Conservation (phyloP, 2,329 filamentous ascomycete species). For the Claviceps humidiphila region DNA sequence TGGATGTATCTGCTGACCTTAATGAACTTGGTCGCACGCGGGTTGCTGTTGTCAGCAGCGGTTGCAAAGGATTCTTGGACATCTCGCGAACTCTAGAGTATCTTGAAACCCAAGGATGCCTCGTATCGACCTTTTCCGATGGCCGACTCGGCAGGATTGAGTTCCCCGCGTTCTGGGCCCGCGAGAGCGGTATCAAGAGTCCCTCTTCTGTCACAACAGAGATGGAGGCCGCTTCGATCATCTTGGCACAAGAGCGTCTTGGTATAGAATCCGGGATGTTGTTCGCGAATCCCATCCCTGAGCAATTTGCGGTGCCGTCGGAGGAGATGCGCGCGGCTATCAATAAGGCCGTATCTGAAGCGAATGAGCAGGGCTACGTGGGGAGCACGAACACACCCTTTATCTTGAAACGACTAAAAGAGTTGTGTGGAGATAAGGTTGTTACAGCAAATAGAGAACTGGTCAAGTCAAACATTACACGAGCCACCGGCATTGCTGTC, state of each 20-base stretch:
- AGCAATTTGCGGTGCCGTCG: conserved; percentile 54
- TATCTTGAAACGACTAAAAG: conserved; percentile 64
- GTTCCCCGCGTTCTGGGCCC: conserved; percentile 85
- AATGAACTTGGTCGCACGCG: conserved; percentile 85
- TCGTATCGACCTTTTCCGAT: conserved; percentile 82
- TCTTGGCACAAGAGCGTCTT: conserved; percentile 62
- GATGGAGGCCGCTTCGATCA: conserved; percentile 76
- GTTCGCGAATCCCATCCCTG: conserved; percentile 80
- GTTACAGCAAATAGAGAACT: conserved; percentile 60
- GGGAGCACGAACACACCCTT: conserved; percentile 78
- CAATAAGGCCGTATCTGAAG: conserved; percentile 52
- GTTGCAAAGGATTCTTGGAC: conserved; percentile 93
- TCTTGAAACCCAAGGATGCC: conserved; percentile 58
- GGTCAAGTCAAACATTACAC: conserved; percentile 38
- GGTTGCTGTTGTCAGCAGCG: conserved; percentile 77
- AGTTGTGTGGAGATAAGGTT: conserved; percentile 59
- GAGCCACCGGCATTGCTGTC: conserved; percentile 40
- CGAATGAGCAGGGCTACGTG: conserved; percentile 47
- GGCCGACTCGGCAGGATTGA: conserved; percentile 59
- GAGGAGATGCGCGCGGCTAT: conserved; percentile 58
- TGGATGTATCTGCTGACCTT: conserved; percentile 92
- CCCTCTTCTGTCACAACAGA: conserved; percentile 64
- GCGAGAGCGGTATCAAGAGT: conserved; percentile 72
- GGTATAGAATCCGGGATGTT: conserved; percentile 65
- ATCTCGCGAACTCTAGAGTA: conserved; percentile 77